phyloP scores from a whole-genome alignment of 768 basidiomycete genomes.

The Leccinum truebloodii region DNA sequence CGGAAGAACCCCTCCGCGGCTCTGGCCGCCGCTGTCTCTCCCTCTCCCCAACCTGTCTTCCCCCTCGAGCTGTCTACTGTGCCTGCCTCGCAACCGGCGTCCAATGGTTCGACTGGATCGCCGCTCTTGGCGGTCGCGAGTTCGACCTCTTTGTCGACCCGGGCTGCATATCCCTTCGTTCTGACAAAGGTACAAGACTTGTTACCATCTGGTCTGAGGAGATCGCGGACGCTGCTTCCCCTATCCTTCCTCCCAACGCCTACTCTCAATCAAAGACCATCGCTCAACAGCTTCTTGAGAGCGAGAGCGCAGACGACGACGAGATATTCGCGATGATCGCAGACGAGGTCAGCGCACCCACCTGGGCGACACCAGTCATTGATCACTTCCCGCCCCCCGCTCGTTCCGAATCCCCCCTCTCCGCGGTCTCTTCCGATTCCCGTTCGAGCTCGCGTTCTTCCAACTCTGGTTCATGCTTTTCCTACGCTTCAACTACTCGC shows the following conservation, averaged over 20 bases:
- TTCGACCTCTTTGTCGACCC: conserved; percentile 84
- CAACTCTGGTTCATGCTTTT: conserved; percentile 73
- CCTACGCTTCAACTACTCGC: conserved; percentile 62
- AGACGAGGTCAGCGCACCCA: conserved; percentile 65
- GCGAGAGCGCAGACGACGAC: conserved; percentile 71
- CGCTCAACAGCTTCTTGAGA: conserved; percentile 72
- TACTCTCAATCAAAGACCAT: conserved; percentile 53
- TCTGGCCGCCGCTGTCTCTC: conserved; percentile 75
- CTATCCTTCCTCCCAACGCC: conserved; percentile 20
- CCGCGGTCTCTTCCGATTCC: conserved; percentile 53
- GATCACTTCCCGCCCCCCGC: conserved; percentile 55
- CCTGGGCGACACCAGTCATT: conserved; percentile 67
- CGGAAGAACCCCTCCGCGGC: conserved; percentile 62
- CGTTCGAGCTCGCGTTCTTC: conserved; percentile 62
- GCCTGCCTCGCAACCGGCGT: conserved; percentile 70
- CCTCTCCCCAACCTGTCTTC: conserved; percentile 66
- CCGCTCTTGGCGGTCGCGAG: conserved; percentile 63
- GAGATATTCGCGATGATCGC: conserved; percentile 75
- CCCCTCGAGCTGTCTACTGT: conserved; percentile 69
- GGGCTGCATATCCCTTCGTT: conserved; percentile 71
- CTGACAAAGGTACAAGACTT: conserved; percentile 46
- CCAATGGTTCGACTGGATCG: conserved; percentile 83
- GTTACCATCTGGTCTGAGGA: conserved; percentile 72
- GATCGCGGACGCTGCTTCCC: conserved; percentile 29
- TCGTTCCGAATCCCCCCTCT: conserved; percentile 60